Evolutionary conservation across 495 filamentous ascomycete genomes (phyloP).

Genomic region (Annulohypoxylon moriforme): DNA sequence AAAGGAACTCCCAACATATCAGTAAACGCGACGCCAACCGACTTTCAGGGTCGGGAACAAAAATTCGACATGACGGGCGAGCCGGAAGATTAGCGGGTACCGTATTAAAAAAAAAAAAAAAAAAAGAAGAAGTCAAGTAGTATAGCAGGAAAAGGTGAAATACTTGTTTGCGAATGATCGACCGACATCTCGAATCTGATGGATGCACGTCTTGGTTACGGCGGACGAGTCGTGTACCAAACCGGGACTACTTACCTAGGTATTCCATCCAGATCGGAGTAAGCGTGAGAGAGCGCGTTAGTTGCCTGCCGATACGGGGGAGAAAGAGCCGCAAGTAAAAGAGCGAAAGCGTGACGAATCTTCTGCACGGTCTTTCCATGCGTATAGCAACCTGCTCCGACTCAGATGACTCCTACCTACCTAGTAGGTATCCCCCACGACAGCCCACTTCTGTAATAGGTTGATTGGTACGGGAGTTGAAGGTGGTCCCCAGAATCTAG

Average conservation of each 20-base stretch:
- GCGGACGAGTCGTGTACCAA: constrained; percentile 2
- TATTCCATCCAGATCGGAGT: background rate
- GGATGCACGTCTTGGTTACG: background rate
- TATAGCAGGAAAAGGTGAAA: background rate
- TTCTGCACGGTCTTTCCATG: constrained; percentile 13
- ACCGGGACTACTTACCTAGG: background rate
- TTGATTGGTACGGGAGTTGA: constrained; percentile 37
- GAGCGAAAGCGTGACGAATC: constrained; percentile 30
- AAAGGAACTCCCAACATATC: background rate
- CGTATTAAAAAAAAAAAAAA: background rate
- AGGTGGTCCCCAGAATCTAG: constrained; percentile 22
- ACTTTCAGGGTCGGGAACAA: background rate
- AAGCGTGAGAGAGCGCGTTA: background rate
- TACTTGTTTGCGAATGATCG: background rate
- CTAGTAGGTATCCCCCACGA: constrained; percentile 34
- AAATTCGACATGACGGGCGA: background rate
- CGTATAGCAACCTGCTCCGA: constrained; percentile 12
- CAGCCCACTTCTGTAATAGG: constrained; percentile 35
- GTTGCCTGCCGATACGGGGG: constrained; percentile 10
- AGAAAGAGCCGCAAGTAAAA: background rate
- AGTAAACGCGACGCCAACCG: background rate
- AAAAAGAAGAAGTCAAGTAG: constrained; percentile 9
- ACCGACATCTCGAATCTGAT: background rate
- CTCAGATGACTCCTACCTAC: constrained; percentile 24
- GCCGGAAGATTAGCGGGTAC: background rate